These are phyloP conservation scores for Termitomyces eurrhizus DNA, from an alignment of 768 basidiomycete genomes.

Conservation along the genomic window DNA sequence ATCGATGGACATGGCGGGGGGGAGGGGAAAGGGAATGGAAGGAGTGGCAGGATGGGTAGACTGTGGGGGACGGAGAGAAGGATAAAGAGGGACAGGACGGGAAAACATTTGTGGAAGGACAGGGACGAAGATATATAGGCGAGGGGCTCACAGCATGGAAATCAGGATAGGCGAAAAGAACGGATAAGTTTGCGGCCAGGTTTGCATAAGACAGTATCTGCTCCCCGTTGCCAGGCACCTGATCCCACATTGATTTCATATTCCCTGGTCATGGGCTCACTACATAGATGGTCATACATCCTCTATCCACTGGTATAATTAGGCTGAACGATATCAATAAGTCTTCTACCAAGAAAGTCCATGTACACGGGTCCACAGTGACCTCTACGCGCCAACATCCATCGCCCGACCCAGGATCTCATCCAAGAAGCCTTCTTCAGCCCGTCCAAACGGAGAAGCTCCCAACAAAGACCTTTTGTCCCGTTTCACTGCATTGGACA, in stretches of 20 bases:
- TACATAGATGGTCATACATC: neutral
- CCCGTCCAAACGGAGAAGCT: slow-evolving; percentile 60
- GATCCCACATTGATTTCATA: slow-evolving; percentile 14
- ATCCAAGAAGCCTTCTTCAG: slow-evolving; percentile 58
- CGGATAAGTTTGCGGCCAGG: slow-evolving; percentile 18
- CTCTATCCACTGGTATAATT: slow-evolving; percentile 4
- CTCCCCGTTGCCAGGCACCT: slow-evolving; percentile 25
- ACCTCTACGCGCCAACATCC: slow-evolving; percentile 35
- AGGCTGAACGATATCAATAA: neutral
- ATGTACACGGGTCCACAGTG: neutral
- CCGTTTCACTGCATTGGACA: slow-evolving; percentile 30
- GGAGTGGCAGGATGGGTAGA: slow-evolving; percentile 13
- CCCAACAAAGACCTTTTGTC: slow-evolving; percentile 42
- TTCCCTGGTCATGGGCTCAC: slow-evolving; percentile 1
- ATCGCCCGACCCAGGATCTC: slow-evolving; percentile 48
- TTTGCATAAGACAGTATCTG: slow-evolving; percentile 18
- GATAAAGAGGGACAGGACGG: slow-evolving; percentile 18
- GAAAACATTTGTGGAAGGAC: slow-evolving; percentile 22
- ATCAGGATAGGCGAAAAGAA: slow-evolving; percentile 22
- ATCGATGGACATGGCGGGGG: slow-evolving; percentile 41
- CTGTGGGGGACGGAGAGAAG: slow-evolving; percentile 12
- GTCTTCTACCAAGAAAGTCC: neutral
- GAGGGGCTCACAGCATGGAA: slow-evolving; percentile 21
- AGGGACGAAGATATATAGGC: slow-evolving; percentile 19
- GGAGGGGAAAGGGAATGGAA: slow-evolving; percentile 29